Base-by-base conservation (phyloP, 805 yeast genomes). In the Kazachstania psychrophila region DNA sequence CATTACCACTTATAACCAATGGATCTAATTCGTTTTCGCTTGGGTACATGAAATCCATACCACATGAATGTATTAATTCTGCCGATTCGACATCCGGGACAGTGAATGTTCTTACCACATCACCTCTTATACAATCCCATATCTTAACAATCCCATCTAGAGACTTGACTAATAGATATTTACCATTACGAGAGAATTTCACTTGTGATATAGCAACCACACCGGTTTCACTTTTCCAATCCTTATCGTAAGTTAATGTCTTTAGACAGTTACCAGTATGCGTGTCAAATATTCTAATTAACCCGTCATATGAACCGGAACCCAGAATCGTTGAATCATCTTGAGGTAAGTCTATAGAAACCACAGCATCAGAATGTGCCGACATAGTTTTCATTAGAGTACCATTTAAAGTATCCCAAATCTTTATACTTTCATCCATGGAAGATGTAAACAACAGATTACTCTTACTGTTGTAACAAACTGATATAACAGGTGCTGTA, bases 321-420 rank as follows among this genome's bases (percentile, higher is more conserved):
- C 78, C 81, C n/a, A 60, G 36, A 1, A 92, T 73, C 25, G 92
- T 74, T 0, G 95, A 71, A 40, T 88, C 87, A 39, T 86, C 84
- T 38, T 73, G 76, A 2, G 83, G 74, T 33, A 89, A 61, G 48
- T 85, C 79, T 1, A 88, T 65, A 0, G 84, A 70, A 16, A 84
- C 75, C 2, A 92, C 82, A 0, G 96, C 94, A 47, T 86, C 96
- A 0, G 94, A 75, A 60, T 89, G 98, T 0, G 97, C 96, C 27
- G 94, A 81, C 34, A 89, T 62, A 0, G 94, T 84, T 51, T 81
- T 77, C 48, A 86, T 61, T 38, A 83, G 72, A 27, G 69, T 69
- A 1, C 94, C 94, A 25, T 52, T 47, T 18, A 60, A 31, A 2
- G 80, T 72, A 58, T 89, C 96, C 98, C 98, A 89, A 2, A 89